Percentiles rank a stretch among this genome's conserved stretches.
Conservation (phyloP, 306 rosid genomes). For the Mimosa pudica region DNA sequence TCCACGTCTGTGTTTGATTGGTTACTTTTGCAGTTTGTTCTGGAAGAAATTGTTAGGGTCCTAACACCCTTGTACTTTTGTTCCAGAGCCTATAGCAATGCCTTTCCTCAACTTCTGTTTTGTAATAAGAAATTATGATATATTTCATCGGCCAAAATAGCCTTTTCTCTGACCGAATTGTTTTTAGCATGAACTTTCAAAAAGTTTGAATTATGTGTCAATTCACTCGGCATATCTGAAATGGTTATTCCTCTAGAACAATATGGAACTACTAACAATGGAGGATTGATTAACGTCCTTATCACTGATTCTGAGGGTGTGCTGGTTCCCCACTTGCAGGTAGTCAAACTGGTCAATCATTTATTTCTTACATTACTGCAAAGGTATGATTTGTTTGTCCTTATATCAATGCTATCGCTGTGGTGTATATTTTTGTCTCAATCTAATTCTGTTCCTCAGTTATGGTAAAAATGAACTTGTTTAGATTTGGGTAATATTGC, state of each 20-base stretch:
- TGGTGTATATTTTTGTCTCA: constrained; percentile 15
- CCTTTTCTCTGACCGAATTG: not conserved
- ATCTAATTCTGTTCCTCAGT: constrained; percentile 8
- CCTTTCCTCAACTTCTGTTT: not conserved
- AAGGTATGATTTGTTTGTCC: constrained; percentile 61
- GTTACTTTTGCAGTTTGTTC: not conserved
- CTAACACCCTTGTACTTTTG: not conserved
- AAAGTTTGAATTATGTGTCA: not conserved
- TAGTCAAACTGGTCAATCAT: constrained; percentile 78
- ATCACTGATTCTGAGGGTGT: not conserved
- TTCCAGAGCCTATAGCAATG: not conserved
- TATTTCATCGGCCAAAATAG: not conserved
- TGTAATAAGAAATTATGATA: not conserved
- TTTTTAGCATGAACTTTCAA: not conserved
- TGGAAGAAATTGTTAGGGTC: not conserved
- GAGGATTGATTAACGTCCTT: not conserved
- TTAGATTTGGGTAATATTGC: constrained; percentile 6
- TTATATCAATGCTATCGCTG: constrained; percentile 27
- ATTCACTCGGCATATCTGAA: not conserved
- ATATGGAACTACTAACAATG: not conserved
- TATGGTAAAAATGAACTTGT: constrained; percentile 13
- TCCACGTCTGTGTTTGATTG: not conserved
- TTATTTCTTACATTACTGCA: constrained; percentile 74
- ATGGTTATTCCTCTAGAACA: not conserved
- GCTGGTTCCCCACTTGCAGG: constrained; percentile 49